Conservation (phyloP, 2,329 filamentous ascomycete genomes). For the Colletotrichum sp. region DNA sequence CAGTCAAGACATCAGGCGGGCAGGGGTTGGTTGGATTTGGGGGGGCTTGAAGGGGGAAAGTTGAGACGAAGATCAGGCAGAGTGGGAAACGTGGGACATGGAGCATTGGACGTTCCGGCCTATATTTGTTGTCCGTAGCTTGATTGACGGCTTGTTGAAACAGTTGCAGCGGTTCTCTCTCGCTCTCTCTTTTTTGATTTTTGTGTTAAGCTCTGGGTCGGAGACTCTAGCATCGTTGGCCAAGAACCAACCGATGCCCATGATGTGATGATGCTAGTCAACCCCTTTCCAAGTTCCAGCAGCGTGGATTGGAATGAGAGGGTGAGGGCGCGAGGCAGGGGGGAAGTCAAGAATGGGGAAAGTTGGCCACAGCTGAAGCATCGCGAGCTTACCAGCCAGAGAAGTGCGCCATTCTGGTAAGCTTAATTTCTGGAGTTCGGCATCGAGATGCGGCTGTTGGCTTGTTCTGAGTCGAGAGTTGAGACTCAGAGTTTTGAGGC, state of each 20-base stretch:
- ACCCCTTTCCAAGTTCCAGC: neutral
- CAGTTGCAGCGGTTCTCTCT: neutral
- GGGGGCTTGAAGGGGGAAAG: neutral
- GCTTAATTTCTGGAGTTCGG: neutral
- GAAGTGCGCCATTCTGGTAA: neutral
- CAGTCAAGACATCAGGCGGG: constrained; percentile 13
- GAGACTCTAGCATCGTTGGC: neutral
- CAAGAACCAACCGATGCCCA: neutral
- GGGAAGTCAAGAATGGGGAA: neutral
- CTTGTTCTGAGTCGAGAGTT: neutral
- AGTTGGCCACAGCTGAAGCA: neutral
- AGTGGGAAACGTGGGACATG: constrained; percentile 11
- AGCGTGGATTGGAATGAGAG: neutral
- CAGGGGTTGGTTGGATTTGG: neutral
- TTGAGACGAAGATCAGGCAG: constrained; percentile 21
- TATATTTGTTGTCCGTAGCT: neutral
- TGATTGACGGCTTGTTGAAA: constrained; percentile 4
- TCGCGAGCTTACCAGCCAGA: neutral
- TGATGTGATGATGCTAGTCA: neutral
- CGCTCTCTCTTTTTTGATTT: neutral
- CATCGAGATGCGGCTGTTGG: neutral
- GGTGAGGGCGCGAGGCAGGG: too few relatives aligned
- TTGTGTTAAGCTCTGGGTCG: neutral
- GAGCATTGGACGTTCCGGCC: constrained; percentile 12
- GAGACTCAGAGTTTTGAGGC: neutral